These are phyloP conservation scores for Prunus mume DNA, from an alignment of 306 rosid genomes.

Conservation along the genomic window DNA sequence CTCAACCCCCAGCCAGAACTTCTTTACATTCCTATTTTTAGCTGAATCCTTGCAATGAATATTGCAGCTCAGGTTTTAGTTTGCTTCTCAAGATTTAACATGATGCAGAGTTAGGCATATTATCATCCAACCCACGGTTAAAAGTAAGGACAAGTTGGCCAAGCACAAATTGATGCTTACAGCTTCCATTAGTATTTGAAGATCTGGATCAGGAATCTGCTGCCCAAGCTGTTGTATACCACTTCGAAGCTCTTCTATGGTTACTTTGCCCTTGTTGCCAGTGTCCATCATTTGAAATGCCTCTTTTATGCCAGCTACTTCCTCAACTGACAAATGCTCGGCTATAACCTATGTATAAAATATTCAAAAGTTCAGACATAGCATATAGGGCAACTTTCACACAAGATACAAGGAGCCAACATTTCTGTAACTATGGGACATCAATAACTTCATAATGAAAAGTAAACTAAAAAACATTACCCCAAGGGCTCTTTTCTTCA, in stretches of 20 bases:
- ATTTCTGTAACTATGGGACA: not conserved
- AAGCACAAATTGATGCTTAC: conserved; percentile 34
- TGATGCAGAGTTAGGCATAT: not conserved
- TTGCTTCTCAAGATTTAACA: not conserved
- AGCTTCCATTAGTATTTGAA: conserved; percentile 53
- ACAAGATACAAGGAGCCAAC: not conserved
- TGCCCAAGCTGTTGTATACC: conserved; percentile 59
- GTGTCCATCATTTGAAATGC: conserved; percentile 54
- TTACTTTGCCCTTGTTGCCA: conserved; percentile 44
- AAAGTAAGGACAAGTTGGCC: not conserved
- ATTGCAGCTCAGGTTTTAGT: not conserved
- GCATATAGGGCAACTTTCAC: not conserved
- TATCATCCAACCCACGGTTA: not conserved
- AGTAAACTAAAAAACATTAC: conserved; percentile 24
- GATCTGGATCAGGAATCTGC: conserved; percentile 53
- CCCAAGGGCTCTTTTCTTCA: conserved; percentile 61
- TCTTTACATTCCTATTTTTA: too few species aligned
- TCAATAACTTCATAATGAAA: not conserved
- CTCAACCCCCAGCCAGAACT: too few species aligned
- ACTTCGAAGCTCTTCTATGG: conserved; percentile 42
- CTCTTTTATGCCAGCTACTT: conserved; percentile 61
- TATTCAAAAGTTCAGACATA: not conserved
- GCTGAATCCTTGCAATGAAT: too few species aligned
- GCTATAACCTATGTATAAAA: conserved; percentile 48
- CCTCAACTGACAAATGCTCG: conserved; percentile 55